Percentiles rank a stretch among this genome's conserved stretches.
phyloP scores from a whole-genome alignment of 2,329 filamentous ascomycete genomes.

The Aspergillus spinulosporus region DNA sequence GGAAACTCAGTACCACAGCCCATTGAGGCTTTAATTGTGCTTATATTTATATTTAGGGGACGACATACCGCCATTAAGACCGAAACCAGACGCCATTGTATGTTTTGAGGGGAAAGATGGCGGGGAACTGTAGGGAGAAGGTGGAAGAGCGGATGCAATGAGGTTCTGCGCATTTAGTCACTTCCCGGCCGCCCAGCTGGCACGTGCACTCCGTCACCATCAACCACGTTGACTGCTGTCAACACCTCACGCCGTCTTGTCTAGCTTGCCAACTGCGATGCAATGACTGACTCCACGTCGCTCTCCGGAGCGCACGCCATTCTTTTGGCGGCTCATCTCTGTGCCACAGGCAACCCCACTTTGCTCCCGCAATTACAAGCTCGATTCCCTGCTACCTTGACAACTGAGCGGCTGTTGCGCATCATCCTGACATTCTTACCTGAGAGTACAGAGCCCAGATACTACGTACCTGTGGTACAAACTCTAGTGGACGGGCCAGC shows the following conservation, averaged over 20 bases:
- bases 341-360: slow-evolving; percentile 55
- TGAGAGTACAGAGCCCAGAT: slow-evolving; percentile 54
- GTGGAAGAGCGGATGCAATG: slow-evolving; percentile 32
- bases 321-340: slow-evolving; percentile 59
- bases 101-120: slow-evolving; percentile 20
- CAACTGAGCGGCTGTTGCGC: slow-evolving; percentile 56
- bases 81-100: slow-evolving; percentile 54
- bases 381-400: slow-evolving; percentile 49
- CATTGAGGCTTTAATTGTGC: slow-evolving; percentile 13
- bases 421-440: slow-evolving; percentile 64
- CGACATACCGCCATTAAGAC: slow-evolving; percentile 56
- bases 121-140: slow-evolving; percentile 23
- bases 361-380: slow-evolving; percentile 54
- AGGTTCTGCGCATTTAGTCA: slow-evolving; percentile 30
- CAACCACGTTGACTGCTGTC: slow-evolving; percentile 20
- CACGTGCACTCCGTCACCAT: slow-evolving; percentile 19
- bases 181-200: slow-evolving; percentile 23
- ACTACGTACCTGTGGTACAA: slow-evolving; percentile 51
- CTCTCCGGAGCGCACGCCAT: slow-evolving; percentile 59
- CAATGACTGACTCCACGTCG: slow-evolving; percentile 39
- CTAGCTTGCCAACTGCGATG: slow-evolving; percentile 15
- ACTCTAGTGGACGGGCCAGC: slow-evolving; percentile 45
- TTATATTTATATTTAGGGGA: not conserved
- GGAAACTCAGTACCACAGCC: slow-evolving; percentile 17
- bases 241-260: slow-evolving; percentile 30